Evolutionary conservation across 768 basidiomycete genomes (phyloP).

Genomic region (Pleurotus sapidus): DNA sequence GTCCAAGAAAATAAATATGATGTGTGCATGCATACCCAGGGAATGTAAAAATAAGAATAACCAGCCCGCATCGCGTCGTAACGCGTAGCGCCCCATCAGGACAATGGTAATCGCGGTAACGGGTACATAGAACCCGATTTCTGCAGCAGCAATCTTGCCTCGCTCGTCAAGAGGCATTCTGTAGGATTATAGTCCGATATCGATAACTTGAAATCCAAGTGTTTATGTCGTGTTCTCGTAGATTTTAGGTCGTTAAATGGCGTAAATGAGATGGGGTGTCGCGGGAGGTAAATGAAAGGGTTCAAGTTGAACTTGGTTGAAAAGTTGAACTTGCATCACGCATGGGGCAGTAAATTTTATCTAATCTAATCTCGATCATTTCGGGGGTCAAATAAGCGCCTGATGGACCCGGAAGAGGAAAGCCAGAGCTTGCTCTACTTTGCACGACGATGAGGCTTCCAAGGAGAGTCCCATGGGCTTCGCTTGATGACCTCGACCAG

Average conservation of each 20-base stretch:
- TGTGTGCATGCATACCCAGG: conserved; percentile 41
- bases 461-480: conserved; percentile 78
- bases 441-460: conserved; percentile 59
- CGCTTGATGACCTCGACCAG: conserved; percentile 66
- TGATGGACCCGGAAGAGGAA: no score
- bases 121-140: conserved; percentile 60
- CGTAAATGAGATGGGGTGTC: conserved; percentile 11
- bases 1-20: background rate
- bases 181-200: background rate
- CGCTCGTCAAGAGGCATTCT: conserved; percentile 41
- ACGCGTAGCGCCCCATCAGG: conserved; percentile 50
- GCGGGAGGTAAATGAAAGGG: conserved; percentile 5
- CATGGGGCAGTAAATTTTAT: background rate
- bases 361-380: conserved; percentile 1
- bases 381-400: background rate
- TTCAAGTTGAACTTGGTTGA: background rate
- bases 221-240: background rate
- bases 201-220: conserved; percentile 9
- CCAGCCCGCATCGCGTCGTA: conserved; percentile 63
- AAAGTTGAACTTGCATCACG: conserved; percentile 3
- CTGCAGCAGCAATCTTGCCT: conserved; percentile 56
- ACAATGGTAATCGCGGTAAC: conserved; percentile 42
- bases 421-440: background rate
- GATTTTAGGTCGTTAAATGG: conserved; percentile 14
- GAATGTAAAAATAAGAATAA: conserved; percentile 64